Base-by-base conservation (phyloP, 257 asterid species). In the Jasminum sambac region DNA sequence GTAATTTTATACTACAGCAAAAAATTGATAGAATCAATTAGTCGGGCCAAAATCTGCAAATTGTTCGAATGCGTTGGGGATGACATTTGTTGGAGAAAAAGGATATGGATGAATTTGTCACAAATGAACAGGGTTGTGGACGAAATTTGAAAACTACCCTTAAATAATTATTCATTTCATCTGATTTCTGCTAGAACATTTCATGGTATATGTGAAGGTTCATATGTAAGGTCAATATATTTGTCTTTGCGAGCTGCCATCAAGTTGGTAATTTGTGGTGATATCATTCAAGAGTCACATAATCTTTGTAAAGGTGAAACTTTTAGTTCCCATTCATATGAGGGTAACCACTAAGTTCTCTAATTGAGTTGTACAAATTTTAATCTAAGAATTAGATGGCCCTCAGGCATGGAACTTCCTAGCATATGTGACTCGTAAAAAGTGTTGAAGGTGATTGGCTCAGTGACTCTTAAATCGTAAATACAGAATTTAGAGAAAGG, bases 391-490 rank as follows among this genome's bases (percentile, higher is more conserved):
- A 40, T 34, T 57, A 19, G 61, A 52, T 8, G 9, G 70, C 30
- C 24, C 21, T 62, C 25, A 11, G 46, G 40, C 70, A 37, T 72
- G 57, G 73, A 42, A 39, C 61, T 46, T 73, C 11, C 30, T 21
- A 43, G 6, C 44, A 24, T 41, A 65, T 26, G 42, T 44, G 63
- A 67, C 52, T 65, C 74, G 61, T 64, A 58, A 60, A 63, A 40
- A 67, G 21, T 17, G n/a, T 46, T n/a, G 19, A 46, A 16, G 23
- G 16, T 46, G 23, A 16, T 16, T 46, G 23, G 23, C 57, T 46
- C 57, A 46, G 14, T 8, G 57, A n/a, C n/a, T 5, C 23, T 46
- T 19, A 9, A 46, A 46, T 5, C 23, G 14, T 19, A 9, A 46
- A 46, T 46, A n/a, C 10, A 8, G 57, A 46, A 2, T 16, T 8